Evolutionary conservation across 768 basidiomycete genomes (phyloP), one percentile per base, ranked within the genome.

Genomic region (Tephrocybe rancida): DNA sequence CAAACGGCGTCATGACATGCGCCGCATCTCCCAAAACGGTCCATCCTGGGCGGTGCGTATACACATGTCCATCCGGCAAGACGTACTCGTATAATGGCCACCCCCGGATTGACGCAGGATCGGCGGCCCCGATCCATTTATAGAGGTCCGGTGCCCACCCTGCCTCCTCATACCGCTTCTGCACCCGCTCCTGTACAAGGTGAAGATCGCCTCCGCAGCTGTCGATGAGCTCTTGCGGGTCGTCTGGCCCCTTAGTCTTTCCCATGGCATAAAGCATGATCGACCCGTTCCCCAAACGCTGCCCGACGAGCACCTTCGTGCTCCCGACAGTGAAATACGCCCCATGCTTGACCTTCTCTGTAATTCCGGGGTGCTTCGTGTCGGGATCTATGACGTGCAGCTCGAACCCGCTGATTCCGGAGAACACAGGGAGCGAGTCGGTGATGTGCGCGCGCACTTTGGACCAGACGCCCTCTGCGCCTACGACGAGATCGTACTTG

Each of bases 381-480:
- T 56, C 60, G 3, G 55, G 50, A n/a, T 56, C 21, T 1, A n/a
- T 1, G 37, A 63, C 55, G 21, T 52, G 54, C 8, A 58, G 22
- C 41, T 64, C 64, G 22, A 63, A 37, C 37, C 54, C 56, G 27
- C 44, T 56, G 14, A 68, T 58, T 7, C 73, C 75, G 11, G 66
- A 63, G 59, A 73, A 77, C 29, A 57, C 44, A 5, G 76, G 73
- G 29, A 50, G 49, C 10, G 63, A 60, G 29, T 56, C 49, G 19
- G 64, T 65, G 24, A 76, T 50, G 42, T 73, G 57, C 3, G 64
- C 57, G 13, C 76, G 72, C 7, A 72, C 63, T 50, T 64, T 66
- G 14, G 73, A 74, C 69, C 73, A 74, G 3, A 75, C 66, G 6
- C 78, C 76, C 32, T 66, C 67, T 19, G 67, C 67, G 27, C 66